Evolutionary conservation across 306 rosid species (phyloP), one percentile per base, ranked within the genome.

Genomic region (Gastrolobium villosum): DNA sequence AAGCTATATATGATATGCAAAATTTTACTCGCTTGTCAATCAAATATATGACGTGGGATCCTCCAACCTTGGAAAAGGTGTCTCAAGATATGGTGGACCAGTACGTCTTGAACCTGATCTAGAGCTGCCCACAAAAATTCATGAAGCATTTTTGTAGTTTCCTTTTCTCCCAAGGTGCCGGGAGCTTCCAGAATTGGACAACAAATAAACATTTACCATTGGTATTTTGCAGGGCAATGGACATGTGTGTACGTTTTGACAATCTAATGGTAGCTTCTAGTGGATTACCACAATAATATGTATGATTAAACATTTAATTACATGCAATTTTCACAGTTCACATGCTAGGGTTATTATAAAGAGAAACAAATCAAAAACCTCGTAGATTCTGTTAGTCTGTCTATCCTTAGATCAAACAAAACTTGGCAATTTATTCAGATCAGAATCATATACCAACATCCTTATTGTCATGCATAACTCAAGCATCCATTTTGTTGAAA

Each of bases 51-150:
- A 95, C 90, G 97, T 92, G 99, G 99, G 87, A 94, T 87, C 99
- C 99, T 80, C 97, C 97, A 20, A 92, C 81, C 20, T 75, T 94
- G 79, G 97, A 89, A 43, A 86, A 80, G 83, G 97, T 94, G 52
- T 87, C 95, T 48, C 49, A 77, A 76, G 97, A 92, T 70, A 88
- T 92, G 97, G 97, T 94, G 79, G 90, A 86, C 69, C 89, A 81
- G 13, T 94, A 89, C 86, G 92, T 94, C 60, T 45, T 49, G 99
- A 95, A 87, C 88, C 97, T 43, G 95, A 84, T 65, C 74, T 95
- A 7, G 98, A 89, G 64, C 86, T 92, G 14, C 97, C 95, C 32
- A 89, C 94, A 37, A 83, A 88, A 66, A 32, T 72, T 61, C 82
- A 94, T 50, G 97, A 92, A 89, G 94, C 96, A 6, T 94, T 90